phyloP scores from a whole-genome alignment of 2,329 filamentous ascomycete genomes.

The Epichloe gansuensis region DNA sequence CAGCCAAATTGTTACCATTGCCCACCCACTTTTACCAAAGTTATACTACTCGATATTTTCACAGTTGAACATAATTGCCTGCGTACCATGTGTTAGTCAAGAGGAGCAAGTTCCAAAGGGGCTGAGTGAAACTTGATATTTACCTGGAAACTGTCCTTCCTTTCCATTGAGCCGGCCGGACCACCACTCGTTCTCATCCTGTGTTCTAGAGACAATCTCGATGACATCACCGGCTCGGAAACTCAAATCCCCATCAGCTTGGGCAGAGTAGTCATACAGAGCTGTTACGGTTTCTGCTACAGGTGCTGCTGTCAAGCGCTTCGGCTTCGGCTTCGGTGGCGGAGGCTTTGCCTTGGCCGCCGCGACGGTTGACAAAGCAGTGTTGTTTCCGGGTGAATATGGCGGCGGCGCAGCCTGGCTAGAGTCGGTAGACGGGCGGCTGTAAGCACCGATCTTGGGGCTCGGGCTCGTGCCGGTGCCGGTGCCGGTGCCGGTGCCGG shows the following conservation, averaged over 20 bases:
- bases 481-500: conserved; percentile 6
- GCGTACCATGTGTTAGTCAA: background rate
- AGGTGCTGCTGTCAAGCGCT: conserved; percentile 51
- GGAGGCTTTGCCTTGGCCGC: conserved; percentile 54
- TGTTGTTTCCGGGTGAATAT: conserved; percentile 42
- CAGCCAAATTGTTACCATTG: background rate
- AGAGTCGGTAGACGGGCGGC: conserved; percentile 24
- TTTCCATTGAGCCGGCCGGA: conserved; percentile 65
- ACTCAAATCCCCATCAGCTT: conserved; percentile 85
- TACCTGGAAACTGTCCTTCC: conserved; percentile 91
- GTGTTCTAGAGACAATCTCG: conserved; percentile 71
- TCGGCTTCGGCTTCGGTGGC: conserved; percentile 68
- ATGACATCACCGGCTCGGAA: conserved; percentile 83
- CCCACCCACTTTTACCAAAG: background rate
- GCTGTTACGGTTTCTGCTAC: conserved; percentile 71
- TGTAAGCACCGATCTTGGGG: conserved; percentile 23
- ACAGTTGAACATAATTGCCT: conserved; percentile 7
- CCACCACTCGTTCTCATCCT: conserved; percentile 97
- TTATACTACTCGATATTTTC: background rate
- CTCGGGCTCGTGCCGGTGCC: conserved; percentile 12
- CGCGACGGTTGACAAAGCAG: conserved; percentile 31
- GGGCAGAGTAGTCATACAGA: conserved; percentile 90
- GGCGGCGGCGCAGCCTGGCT: conserved; percentile 54
- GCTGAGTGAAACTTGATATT: conserved; percentile 14
- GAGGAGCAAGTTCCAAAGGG: background rate